phyloP scores from a whole-genome alignment of 2,329 filamentous ascomycete genomes.

The Raffaelea arxii region DNA sequence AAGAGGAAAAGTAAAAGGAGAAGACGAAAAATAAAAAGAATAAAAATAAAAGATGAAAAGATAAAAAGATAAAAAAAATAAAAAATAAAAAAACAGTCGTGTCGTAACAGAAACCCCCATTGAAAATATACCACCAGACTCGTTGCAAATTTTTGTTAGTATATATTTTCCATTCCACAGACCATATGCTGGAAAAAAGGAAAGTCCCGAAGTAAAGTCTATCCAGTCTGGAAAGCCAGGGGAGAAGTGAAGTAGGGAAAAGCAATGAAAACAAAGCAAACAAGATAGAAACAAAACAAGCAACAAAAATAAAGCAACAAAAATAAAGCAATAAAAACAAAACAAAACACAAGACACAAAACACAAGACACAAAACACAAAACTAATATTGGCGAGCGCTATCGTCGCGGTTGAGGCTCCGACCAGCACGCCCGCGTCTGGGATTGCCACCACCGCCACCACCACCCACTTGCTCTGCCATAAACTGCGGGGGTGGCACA shows the following conservation, averaged over 20 bases:
- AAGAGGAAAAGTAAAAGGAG: background rate
- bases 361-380: constrained; percentile 2
- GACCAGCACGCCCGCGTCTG: constrained; percentile 50
- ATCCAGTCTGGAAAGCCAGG: background rate
- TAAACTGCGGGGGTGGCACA: constrained; percentile 41
- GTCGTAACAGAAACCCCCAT: background rate
- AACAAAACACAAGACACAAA: constrained; percentile 3
- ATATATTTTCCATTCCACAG: background rate
- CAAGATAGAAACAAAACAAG: constrained; percentile 2
- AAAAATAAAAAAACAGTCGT: background rate
- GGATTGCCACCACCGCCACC: constrained; percentile 41
- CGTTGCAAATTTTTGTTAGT: background rate
- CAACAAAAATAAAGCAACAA: background rate
- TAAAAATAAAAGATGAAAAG: background rate
- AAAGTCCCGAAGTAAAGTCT: too few species aligned
- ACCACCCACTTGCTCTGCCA: constrained; percentile 47
- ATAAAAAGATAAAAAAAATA: background rate
- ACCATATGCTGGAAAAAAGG: background rate
- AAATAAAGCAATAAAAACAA: background rate
- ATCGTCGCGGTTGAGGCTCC: constrained; percentile 12
- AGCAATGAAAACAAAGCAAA: constrained; percentile 9
- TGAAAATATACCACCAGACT: background rate
- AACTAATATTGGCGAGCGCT: constrained; percentile 11
- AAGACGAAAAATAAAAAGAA: background rate
- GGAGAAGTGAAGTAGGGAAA: background rate